A percentile compares a stretch with the other conserved stretches of the same genome.
phyloP scores from a whole-genome alignment of 257 asterid species.

The Perilla frutescens region DNA sequence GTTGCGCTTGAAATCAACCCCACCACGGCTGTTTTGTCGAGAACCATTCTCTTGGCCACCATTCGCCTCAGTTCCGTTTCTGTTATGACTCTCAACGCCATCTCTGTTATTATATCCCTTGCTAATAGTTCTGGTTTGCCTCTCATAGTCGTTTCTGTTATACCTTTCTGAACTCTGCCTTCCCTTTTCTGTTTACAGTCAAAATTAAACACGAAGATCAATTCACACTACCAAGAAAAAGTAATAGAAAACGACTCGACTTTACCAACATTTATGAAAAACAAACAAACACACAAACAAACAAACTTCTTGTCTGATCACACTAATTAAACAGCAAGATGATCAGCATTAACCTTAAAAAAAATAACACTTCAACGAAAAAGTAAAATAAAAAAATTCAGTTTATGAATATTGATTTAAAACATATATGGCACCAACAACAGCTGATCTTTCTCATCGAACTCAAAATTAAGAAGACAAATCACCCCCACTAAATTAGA shows the following conservation, averaged over 20 bases:
- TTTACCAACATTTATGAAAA: too few species aligned
- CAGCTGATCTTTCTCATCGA: too few species aligned
- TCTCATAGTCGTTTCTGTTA: not conserved
- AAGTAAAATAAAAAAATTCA: too few species aligned
- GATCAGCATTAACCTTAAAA: too few species aligned
- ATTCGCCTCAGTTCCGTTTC: not conserved
- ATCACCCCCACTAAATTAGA: too few species aligned
- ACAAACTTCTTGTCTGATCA: too few species aligned
- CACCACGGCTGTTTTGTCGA: not conserved
- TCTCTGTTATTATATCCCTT: not conserved
- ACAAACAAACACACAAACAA: too few species aligned
- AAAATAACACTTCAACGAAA: too few species aligned
- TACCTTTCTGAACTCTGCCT: not conserved
- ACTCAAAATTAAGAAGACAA: too few species aligned
- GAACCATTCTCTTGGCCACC: not conserved
- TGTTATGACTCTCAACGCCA: not conserved
- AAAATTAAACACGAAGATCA: not conserved
- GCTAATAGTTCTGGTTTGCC: not conserved
- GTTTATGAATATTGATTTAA: too few species aligned
- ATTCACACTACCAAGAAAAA: too few species aligned
- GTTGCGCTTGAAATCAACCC: not conserved
- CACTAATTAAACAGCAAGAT: not conserved
- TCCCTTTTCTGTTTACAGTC: slow-evolving; percentile 1
- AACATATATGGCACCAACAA: too few species aligned
- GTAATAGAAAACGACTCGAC: not conserved